Conservation (phyloP, 225 moss, liverwort and hornwort genomes). For the Climacium dendroides region DNA sequence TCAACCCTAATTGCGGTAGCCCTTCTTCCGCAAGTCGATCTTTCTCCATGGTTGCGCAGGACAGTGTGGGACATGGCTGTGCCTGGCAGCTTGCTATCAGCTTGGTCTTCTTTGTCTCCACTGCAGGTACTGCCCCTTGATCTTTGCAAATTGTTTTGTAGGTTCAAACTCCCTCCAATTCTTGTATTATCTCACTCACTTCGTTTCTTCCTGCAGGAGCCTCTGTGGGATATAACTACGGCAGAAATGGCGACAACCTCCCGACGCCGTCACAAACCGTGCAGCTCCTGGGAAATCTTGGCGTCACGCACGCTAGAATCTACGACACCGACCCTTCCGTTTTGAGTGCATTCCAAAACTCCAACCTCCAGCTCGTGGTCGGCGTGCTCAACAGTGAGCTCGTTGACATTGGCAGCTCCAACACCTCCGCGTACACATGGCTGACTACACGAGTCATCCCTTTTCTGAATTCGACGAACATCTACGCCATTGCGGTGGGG, state of each 20-base stretch:
- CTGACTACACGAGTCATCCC: constrained; percentile 28
- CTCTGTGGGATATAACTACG: constrained; percentile 48
- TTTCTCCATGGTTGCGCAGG: constrained; percentile 12
- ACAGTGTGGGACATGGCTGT: background rate
- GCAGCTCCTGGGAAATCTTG: constrained; percentile 29
- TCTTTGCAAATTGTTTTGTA: background rate
- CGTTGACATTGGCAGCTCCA: constrained; percentile 16
- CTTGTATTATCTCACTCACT: background rate
- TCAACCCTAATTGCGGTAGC: background rate
- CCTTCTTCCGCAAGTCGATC: background rate
- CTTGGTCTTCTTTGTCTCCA: constrained; percentile 7
- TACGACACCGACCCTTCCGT: constrained; percentile 35
- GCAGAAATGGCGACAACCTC: constrained; percentile 45
- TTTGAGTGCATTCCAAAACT: constrained; percentile 33
- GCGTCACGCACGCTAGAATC: constrained; percentile 40
- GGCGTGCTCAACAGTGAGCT: constrained; percentile 52
- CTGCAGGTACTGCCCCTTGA: background rate
- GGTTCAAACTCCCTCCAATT: background rate
- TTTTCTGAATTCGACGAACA: constrained; percentile 27
- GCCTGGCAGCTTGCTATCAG: constrained; percentile 10
- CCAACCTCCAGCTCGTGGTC: constrained; percentile 44
- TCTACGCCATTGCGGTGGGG: constrained; percentile 50
- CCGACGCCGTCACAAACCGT: constrained; percentile 37
- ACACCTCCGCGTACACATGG: constrained; percentile 35
- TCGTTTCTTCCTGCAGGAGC: constrained; percentile 6